Conservation (phyloP, 345 rosid genomes). For the Balakata baccata region DNA sequence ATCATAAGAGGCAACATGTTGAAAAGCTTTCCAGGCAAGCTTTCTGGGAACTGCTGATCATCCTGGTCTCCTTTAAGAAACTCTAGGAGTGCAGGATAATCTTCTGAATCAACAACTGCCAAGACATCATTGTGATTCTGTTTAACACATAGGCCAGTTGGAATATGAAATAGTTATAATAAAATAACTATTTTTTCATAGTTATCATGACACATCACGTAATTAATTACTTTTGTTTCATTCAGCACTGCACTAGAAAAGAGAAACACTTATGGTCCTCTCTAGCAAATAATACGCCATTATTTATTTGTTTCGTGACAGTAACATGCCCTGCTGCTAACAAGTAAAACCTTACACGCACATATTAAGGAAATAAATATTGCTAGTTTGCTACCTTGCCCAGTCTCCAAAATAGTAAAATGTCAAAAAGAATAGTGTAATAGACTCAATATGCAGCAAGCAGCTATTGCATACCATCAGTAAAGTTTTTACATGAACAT, state of each 20-base stretch:
- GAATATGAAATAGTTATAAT: constrained; percentile 5
- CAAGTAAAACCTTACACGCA: neutral
- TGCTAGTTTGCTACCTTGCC: neutral
- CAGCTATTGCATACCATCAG: neutral
- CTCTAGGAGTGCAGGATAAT: constrained; percentile 69
- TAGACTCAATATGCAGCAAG: neutral
- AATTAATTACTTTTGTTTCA: neutral
- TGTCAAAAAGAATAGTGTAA: neutral
- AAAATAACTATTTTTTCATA: neutral
- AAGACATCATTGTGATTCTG: constrained; percentile 95
- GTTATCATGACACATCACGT: neutral
- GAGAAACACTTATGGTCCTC: neutral
- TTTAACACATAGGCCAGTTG: constrained; percentile 20
- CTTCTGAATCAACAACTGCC: constrained; percentile 72
- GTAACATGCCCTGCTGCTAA: neutral
- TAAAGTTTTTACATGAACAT: neutral
- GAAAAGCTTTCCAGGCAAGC: constrained; percentile 94
- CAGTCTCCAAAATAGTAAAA: neutral
- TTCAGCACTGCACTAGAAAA: neutral
- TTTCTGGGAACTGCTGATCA: constrained; percentile 67
- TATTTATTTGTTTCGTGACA: neutral
- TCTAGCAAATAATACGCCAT: neutral
- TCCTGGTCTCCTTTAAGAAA: constrained; percentile 57
- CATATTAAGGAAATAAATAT: neutral
- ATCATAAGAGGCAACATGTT: constrained; percentile 83